phyloP scores from a whole-genome alignment of 2,329 filamentous ascomycete genomes.

The Penicillium fuscoglaucum region DNA sequence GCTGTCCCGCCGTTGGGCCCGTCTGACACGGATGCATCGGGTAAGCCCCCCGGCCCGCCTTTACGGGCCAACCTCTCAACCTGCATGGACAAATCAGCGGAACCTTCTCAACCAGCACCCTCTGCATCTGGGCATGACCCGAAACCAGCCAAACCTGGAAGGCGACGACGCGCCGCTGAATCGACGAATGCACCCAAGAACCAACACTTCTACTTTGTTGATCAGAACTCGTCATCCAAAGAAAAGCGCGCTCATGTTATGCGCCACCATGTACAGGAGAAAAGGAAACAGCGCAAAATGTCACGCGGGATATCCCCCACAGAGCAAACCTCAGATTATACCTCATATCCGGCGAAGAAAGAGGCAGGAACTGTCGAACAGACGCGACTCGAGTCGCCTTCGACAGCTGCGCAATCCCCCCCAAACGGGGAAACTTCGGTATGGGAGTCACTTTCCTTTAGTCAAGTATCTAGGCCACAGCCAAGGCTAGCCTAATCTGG shows the following conservation, averaged over 20 bases:
- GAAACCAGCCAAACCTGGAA: constrained; percentile 23
- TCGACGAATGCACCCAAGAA: constrained; percentile 27
- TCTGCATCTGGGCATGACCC: constrained; percentile 19
- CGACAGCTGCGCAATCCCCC: not conserved
- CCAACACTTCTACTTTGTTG: constrained; percentile 44
- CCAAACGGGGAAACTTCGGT: constrained; percentile 21
- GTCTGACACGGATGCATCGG: constrained; percentile 12
- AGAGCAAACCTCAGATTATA: constrained; percentile 7
- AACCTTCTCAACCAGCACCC: constrained; percentile 15
- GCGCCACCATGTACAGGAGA: constrained; percentile 47
- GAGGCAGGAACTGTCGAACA: constrained; percentile 12
- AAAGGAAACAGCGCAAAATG: constrained; percentile 36
- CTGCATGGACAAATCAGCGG: not conserved
- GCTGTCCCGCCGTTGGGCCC: constrained; percentile 3
- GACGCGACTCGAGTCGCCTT: not conserved
- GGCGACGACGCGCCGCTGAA: constrained; percentile 30
- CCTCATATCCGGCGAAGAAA: constrained; percentile 6
- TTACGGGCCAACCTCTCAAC: not conserved
- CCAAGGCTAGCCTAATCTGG: not conserved
- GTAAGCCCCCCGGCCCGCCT: constrained; percentile 6
- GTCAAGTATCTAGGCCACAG: not conserved
- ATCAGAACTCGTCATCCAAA: constrained; percentile 42
- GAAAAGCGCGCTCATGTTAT: constrained; percentile 48
- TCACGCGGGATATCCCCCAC: constrained; percentile 17
- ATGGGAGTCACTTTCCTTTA: constrained; percentile 12